Conservation (phyloP, 257 asterid species). For the Solanum virginianum region DNA sequence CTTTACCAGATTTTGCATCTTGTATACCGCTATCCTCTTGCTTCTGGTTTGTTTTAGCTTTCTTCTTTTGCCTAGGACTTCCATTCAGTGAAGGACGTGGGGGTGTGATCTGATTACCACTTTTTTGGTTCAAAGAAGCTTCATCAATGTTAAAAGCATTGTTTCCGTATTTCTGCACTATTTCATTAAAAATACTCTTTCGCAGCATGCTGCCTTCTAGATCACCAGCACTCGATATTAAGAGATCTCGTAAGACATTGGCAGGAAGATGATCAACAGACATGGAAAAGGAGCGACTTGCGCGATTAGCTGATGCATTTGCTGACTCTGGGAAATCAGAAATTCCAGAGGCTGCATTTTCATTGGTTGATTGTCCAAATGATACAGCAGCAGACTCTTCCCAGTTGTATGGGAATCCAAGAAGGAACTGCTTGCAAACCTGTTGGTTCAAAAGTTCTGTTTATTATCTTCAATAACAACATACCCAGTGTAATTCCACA, state of each 20-base stretch:
- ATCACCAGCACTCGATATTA: constrained; percentile 4
- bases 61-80: background rate
- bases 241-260: constrained; percentile 12
- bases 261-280: constrained; percentile 12
- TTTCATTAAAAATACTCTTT: constrained; percentile 8
- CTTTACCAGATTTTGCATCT: background rate
- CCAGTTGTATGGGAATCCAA: constrained; percentile 75
- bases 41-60: background rate
- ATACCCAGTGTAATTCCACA: background rate
- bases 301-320: background rate
- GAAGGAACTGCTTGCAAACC: constrained; percentile 40
- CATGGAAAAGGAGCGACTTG: background rate
- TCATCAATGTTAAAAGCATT: background rate
- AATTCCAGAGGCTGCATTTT: background rate
- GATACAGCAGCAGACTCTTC: constrained; percentile 32
- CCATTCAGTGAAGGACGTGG: background rate
- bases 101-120: background rate
- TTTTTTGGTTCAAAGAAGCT: constrained; percentile 3
- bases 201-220: constrained; percentile 2
- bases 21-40: background rate
- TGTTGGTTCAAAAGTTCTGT: constrained; percentile 3
- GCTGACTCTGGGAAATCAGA: constrained; percentile 10
- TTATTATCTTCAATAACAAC: background rate
- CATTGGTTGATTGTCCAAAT: constrained; percentile 14
- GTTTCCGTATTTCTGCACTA: constrained; percentile 6